Evolutionary conservation across 371 early-diverging fungal genomes (phyloP).

Genomic region (Mortierella sp.): DNA sequence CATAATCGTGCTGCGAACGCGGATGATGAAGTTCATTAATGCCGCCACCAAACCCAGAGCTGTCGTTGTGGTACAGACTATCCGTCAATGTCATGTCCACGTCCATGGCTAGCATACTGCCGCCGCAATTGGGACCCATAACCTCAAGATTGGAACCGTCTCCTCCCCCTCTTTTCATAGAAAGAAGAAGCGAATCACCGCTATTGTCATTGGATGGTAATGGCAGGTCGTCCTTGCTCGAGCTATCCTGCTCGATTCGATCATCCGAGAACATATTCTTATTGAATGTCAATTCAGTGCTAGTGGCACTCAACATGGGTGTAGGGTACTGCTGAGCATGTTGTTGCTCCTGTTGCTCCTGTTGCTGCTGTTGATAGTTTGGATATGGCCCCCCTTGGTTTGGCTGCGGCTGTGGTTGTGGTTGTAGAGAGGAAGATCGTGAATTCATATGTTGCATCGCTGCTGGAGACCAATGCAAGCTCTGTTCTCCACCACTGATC

Average conservation of each 20-base stretch:
- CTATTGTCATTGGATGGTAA: neutral
- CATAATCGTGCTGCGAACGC: conserved; percentile 14
- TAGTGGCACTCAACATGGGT: conserved; percentile 4
- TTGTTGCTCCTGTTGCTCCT: conserved; percentile 13
- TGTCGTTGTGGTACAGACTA: neutral
- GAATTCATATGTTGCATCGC: too few species aligned
- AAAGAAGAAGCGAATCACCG: neutral
- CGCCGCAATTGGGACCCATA: neutral
- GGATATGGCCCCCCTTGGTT: too few species aligned
- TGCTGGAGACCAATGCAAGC: too few species aligned
- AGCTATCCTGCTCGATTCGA: too few species aligned
- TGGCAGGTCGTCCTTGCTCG: too few species aligned
- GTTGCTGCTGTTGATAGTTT: conserved; percentile 30
- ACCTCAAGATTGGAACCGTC: too few species aligned
- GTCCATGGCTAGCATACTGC: conserved; percentile 39
- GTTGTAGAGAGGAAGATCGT: too few species aligned
- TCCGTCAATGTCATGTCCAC: conserved; percentile 25
- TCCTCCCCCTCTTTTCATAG: too few species aligned
- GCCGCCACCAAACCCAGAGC: conserved; percentile 9
- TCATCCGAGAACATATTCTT: too few species aligned
- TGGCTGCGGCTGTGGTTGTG: too few species aligned
- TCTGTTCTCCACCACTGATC: too few species aligned
- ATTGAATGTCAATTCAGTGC: neutral
- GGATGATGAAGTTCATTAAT: neutral
- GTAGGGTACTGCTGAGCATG: conserved; percentile 7